Conservation (phyloP, 2,329 filamentous ascomycete genomes). For the Colletotrichum camelliae region DNA sequence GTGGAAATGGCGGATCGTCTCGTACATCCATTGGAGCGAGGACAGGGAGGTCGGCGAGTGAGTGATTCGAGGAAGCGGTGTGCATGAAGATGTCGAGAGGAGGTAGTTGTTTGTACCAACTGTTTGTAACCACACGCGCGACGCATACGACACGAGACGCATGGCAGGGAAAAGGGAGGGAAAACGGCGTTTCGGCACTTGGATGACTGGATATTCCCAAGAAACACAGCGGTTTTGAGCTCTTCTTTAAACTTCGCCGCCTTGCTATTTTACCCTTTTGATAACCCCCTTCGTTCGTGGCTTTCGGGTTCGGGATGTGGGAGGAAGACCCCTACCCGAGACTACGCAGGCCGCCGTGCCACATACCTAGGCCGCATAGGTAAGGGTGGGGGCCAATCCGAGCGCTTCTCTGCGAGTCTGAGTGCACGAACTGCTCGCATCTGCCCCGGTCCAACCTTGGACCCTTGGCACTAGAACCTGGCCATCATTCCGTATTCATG, state of each 20-base stretch:
- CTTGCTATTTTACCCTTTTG: neutral
- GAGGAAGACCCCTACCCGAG: slow-evolving; percentile 2
- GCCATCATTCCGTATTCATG: neutral
- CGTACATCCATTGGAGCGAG: slow-evolving; percentile 52
- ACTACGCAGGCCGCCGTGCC: neutral
- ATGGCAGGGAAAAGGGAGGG: neutral
- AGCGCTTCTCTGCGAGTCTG: neutral
- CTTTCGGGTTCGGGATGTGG: slow-evolving; percentile 1
- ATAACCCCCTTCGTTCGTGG: neutral
- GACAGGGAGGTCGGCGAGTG: slow-evolving; percentile 63
- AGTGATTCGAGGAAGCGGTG: neutral
- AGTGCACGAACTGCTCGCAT: neutral
- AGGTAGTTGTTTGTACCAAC: neutral
- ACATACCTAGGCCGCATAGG: neutral
- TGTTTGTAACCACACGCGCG: neutral
- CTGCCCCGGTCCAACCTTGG: neutral
- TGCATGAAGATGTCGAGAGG: neutral
- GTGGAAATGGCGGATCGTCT: slow-evolving; percentile 53
- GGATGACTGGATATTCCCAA: neutral
- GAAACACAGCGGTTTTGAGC: neutral
- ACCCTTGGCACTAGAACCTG: neutral
- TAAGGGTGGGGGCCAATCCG: neutral
- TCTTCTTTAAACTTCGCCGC: neutral
- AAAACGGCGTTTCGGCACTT: slow-evolving; percentile 1
- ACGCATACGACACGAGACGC: neutral